Evolutionary conservation across 768 basidiomycete species (phyloP).

Genomic region (Floccularia luteovirens): DNA sequence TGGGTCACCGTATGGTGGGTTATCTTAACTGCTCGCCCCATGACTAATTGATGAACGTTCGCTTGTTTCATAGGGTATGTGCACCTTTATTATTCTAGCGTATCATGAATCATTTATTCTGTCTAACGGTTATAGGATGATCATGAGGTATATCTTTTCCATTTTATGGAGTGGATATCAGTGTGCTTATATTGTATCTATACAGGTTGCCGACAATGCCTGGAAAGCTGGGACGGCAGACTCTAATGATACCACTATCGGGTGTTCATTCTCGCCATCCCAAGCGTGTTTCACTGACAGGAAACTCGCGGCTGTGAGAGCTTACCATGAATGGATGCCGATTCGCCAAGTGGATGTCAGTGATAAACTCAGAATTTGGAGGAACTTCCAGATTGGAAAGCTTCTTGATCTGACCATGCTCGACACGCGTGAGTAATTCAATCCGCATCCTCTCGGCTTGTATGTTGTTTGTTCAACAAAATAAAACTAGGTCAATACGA

Average conservation of each 20-base stretch:
- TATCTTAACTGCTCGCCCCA: too few relatives aligned
- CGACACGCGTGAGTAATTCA: conserved; percentile 38
- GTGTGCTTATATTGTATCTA: neutral
- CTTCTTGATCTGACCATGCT: conserved; percentile 56
- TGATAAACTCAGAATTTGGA: conserved; percentile 53
- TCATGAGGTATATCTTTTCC: conserved; percentile 30
- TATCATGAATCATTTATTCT: too few relatives aligned
- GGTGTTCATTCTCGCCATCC: conserved; percentile 43
- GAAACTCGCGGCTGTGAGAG: conserved; percentile 49
- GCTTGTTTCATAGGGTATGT: too few relatives aligned
- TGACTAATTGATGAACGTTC: too few relatives aligned
- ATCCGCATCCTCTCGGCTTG: conserved; percentile 1
- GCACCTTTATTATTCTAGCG: too few relatives aligned
- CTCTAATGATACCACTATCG: conserved; percentile 42
- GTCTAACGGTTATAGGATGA: too few relatives aligned
- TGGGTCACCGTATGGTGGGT: conserved; percentile 51
- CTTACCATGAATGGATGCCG: conserved; percentile 59
- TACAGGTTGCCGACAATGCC: conserved; percentile 43
- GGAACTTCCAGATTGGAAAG: conserved; percentile 57
- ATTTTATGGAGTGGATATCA: neutral
- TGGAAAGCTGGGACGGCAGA: conserved; percentile 52
- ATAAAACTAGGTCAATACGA: conserved; percentile 37
- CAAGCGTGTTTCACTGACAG: conserved; percentile 53
- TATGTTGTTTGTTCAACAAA: too few relatives aligned
- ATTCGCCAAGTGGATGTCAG: conserved; percentile 48